Evolutionary conservation across 306 rosid genomes (phyloP).

Genomic region (Begonia peltatifolia): DNA sequence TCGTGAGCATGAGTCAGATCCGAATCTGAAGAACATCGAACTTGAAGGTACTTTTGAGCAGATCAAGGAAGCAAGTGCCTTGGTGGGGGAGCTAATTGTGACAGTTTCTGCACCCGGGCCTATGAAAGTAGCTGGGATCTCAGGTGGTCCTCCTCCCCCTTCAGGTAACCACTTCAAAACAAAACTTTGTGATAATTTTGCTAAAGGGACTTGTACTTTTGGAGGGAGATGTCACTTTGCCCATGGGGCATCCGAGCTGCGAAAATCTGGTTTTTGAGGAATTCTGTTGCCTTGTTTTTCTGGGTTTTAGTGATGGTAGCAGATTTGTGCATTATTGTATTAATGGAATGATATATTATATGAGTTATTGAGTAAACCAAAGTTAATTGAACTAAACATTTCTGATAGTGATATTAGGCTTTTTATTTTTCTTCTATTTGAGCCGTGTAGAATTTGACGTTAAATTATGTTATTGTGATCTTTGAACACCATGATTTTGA

Average conservation of each 20-base stretch:
- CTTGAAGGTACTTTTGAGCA: slow-evolving; percentile 91
- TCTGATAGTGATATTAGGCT: too few relatives aligned
- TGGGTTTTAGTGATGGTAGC: too few relatives aligned
- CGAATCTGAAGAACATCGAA: slow-evolving; percentile 73
- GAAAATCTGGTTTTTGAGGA: slow-evolving; percentile 7
- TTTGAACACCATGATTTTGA: too few relatives aligned
- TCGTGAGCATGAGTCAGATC: slow-evolving; percentile 77
- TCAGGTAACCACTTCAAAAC: slow-evolving; percentile 67
- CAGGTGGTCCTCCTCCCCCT: slow-evolving; percentile 27
- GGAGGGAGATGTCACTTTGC: slow-evolving; percentile 98
- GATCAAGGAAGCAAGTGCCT: slow-evolving; percentile 71
- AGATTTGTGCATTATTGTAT: too few relatives aligned
- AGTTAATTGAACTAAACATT: too few relatives aligned
- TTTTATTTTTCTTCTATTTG: too few relatives aligned
- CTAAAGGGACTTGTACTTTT: slow-evolving; percentile 84
- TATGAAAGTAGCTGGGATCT: slow-evolving; percentile 28
- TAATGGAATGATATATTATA: too few relatives aligned
- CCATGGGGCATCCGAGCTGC: slow-evolving; percentile 75
- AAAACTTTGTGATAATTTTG: slow-evolving; percentile 82
- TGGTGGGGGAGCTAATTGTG: slow-evolving; percentile 63
- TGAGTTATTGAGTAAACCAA: too few relatives aligned
- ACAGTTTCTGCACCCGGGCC: slow-evolving; percentile 50
- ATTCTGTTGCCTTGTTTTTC: too few relatives aligned
- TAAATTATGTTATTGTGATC: too few relatives aligned
- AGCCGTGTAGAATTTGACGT: too few relatives aligned